These are phyloP conservation scores for Apiospora kogelbergensis DNA, from an alignment of 2,329 filamentous ascomycete species.

Conservation along the genomic window DNA sequence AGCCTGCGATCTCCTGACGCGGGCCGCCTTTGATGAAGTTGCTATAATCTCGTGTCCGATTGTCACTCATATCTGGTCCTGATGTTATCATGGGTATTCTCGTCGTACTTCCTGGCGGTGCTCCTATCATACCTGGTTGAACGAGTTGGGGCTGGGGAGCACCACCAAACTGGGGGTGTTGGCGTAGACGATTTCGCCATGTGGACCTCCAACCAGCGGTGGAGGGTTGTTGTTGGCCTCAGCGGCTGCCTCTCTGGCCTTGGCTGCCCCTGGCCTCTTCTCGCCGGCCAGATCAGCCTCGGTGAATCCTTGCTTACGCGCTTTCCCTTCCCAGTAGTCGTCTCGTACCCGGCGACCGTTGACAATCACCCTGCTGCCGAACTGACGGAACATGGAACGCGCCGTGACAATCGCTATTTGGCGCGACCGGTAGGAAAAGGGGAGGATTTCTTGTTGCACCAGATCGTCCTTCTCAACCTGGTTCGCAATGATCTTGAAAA, in stretches of 20 bases:
- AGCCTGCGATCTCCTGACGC: conserved; percentile 85
- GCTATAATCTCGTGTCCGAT: conserved; percentile 77
- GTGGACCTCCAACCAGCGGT: conserved; percentile 61
- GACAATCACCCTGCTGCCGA: conserved; percentile 89
- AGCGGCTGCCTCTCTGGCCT: conserved; percentile 78
- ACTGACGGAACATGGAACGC: conserved; percentile 97
- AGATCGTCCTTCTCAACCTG: conserved; percentile 96
- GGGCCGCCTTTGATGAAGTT: conserved; percentile 75
- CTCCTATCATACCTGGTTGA: conserved; percentile 70
- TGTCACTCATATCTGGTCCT: conserved; percentile 74
- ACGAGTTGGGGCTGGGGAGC: conserved; percentile 68
- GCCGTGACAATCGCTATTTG: conserved; percentile 98
- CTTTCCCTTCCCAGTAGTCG: conserved; percentile 98
- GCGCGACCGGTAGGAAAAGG: conserved; percentile 96
- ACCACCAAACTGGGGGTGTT: conserved; percentile 68
- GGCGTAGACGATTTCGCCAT: conserved; percentile 87
- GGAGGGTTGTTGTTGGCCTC: conserved; percentile 64
- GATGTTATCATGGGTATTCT: conserved; percentile 84
- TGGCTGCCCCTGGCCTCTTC: conserved; percentile 89
- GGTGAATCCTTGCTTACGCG: conserved; percentile 95
- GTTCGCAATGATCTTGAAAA: conserved; percentile 97
- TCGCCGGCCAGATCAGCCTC: conserved; percentile 95
- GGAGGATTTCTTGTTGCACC: conserved; percentile 90
- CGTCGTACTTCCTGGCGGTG: conserved; percentile 61
- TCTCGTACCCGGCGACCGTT: conserved; percentile 90